Evolutionary conservation across 2,329 filamentous ascomycete genomes (phyloP), one percentile per base, ranked within the genome.

Genomic region (Tolypocladium inflatum): DNA sequence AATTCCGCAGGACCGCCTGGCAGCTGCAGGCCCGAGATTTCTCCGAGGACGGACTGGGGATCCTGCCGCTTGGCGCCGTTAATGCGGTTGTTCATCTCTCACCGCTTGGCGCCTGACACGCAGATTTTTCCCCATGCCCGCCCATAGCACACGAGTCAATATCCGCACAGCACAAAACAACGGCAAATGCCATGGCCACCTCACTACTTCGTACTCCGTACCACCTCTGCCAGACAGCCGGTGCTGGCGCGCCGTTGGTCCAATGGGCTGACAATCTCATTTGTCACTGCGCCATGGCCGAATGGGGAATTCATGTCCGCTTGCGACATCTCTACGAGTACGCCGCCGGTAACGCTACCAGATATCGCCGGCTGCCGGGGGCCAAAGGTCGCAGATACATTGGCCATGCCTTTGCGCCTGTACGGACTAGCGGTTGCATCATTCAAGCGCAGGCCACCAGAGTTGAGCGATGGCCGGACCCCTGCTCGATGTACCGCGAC

Each of bases 301-400:
- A 61, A 61, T 60, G n/a, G 60, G 63, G 63, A 58, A 65, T 58
- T 54, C 60, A 62, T 54, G 60, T 61, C 63, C 62, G 62, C 55
- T 59, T 56, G 57, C 59, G 52, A 62, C 52, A 57, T 50, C 42
- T 50, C 56, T 38, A 50, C 54, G 54, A 35, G 26, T 26, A 30
- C 26, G 26, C 26, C 58, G 39, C 42, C 38, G 51, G 39, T 52
- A 54, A 26, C 41, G 51, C 51, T 58, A 50, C 55, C n/a, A 45
- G 30, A 43, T 55, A 48, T 50, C 54, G 15, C 45, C 57, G 42
- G 54, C 45, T 39, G 35, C 57, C 35, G 54, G 21, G n/a, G 43
- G 19, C 15, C 48, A 19, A 52, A 15, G 48, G 48, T 52, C 48
- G 33, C 48, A 15, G 48, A 52, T 52, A 52, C 54, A 45, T 55